A percentile compares a stretch with the other conserved stretches of the same genome.
Evolutionary conservation across 768 basidiomycete genomes (phyloP).

Genomic region (Dendrothele bispora): DNA sequence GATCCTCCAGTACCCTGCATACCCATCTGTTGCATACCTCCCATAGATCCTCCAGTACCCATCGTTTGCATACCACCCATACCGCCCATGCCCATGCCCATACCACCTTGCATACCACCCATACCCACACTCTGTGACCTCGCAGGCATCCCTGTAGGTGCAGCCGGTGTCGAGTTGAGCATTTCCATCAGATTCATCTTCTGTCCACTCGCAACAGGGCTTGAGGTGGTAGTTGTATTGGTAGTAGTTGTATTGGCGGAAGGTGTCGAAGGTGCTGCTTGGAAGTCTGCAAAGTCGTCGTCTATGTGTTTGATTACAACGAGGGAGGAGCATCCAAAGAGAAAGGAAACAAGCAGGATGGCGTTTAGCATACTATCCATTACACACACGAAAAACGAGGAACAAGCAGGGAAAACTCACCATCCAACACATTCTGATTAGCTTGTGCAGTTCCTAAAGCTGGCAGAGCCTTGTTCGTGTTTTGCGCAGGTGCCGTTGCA

Average conservation of each 20-base stretch:
- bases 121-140: conserved; percentile 5
- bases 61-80: too few relatives aligned
- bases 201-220: conserved; percentile 37
- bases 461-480: conserved; percentile 57
- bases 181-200: conserved; percentile 48
- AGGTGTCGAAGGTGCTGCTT: conserved; percentile 57
- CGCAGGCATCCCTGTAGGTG: conserved; percentile 25
- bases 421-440: conserved; percentile 35
- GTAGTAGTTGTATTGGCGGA: conserved; percentile 23
- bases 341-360: too few relatives aligned
- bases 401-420: conserved; percentile 24
- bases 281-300: conserved; percentile 88
- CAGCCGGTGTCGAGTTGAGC: conserved; percentile 35
- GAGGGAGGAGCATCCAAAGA: too few relatives aligned
- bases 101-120: conserved; percentile 4
- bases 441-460: conserved; percentile 31
- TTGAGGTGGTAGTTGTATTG: conserved; percentile 15
- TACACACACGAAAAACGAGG: conserved; percentile 9
- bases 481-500: conserved; percentile 29
- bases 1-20: too few relatives aligned
- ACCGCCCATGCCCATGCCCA: conserved; percentile 15
- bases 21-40: too few relatives aligned
- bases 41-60: too few relatives aligned
- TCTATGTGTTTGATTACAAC: too few relatives aligned
- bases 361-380: too few relatives aligned